Evolutionary conservation across 1,139 yeast species (phyloP).

Genomic region (Yamadazyma dushanensis): DNA sequence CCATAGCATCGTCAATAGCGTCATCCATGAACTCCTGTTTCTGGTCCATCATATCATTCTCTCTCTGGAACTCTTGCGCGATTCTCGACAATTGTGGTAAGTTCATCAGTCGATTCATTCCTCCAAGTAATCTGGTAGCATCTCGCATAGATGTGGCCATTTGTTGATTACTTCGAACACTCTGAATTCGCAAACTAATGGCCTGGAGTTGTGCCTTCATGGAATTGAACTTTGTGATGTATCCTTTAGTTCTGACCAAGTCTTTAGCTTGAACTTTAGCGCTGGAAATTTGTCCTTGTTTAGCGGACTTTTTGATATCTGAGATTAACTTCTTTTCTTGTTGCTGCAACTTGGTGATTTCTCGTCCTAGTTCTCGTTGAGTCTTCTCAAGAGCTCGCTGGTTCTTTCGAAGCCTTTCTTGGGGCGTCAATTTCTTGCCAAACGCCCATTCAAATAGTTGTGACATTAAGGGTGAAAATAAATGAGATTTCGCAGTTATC

Average conservation of each 20-base stretch:
- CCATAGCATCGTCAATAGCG: slow-evolving; percentile 94
- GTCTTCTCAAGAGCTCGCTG: slow-evolving; percentile 94
- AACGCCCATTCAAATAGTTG: slow-evolving; percentile 91
- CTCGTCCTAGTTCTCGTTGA: slow-evolving; percentile 88
- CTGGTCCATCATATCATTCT: slow-evolving; percentile 96
- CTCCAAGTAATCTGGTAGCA: slow-evolving; percentile 82
- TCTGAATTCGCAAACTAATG: slow-evolving; percentile 81
- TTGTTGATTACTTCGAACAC: slow-evolving; percentile 90
- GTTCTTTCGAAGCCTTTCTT: slow-evolving; percentile 90
- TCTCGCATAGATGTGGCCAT: slow-evolving; percentile 96
- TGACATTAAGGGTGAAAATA: slow-evolving; percentile 25
- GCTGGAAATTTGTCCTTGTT: slow-evolving; percentile 82
- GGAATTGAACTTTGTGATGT: slow-evolving; percentile 82
- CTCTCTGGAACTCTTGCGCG: slow-evolving; percentile 93
- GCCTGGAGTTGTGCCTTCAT: slow-evolving; percentile 97
- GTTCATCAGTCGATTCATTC: slow-evolving; percentile 90
- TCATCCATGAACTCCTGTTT: slow-evolving; percentile 99
- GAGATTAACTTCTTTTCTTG: slow-evolving; percentile 86
- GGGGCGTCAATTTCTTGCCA: slow-evolving; percentile 92
- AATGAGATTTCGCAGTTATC: too few relatives aligned
- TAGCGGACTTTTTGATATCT: slow-evolving; percentile 90
- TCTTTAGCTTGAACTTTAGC: slow-evolving; percentile 96
- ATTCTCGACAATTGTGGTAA: slow-evolving; percentile 85
- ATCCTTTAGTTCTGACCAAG: slow-evolving; percentile 79
- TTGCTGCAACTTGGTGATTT: slow-evolving; percentile 76